Conservation (phyloP, 805 yeast genomes). For the Naumovozyma baii region DNA sequence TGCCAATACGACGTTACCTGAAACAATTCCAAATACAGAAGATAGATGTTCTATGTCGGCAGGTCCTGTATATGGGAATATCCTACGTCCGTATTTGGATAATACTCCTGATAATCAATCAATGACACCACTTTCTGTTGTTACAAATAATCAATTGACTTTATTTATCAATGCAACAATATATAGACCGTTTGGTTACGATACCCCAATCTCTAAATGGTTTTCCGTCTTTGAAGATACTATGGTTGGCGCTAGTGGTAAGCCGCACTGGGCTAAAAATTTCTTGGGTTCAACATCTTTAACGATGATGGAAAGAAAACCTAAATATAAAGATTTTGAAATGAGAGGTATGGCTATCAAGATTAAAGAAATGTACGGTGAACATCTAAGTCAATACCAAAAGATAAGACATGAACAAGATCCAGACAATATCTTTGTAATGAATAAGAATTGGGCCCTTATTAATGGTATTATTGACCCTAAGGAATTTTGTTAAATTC, state of each 20-base stretch:
- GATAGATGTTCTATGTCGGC: slow-evolving; percentile 43
- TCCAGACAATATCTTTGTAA: slow-evolving; percentile 72
- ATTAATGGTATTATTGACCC: slow-evolving; percentile 60
- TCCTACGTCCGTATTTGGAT: slow-evolving; percentile 71
- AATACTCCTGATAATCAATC: slow-evolving; percentile 55
- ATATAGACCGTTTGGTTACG: slow-evolving; percentile 82
- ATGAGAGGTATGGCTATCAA: slow-evolving; percentile 72
- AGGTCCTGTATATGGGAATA: slow-evolving; percentile 83
- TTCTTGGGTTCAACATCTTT: slow-evolving; percentile 52
- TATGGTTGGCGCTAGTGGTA: slow-evolving; percentile 71
- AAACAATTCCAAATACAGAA: slow-evolving; percentile 38
- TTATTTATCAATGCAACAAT: slow-evolving; percentile 87
- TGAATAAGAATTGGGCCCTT: slow-evolving; percentile 69
- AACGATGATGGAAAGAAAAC: slow-evolving; percentile 26
- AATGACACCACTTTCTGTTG: slow-evolving; percentile 39
- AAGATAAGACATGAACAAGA: slow-evolving; percentile 57
- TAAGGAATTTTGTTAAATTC: not conserved
- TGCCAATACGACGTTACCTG: slow-evolving; percentile 61
- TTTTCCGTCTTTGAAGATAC: slow-evolving; percentile 73
- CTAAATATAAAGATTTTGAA: slow-evolving; percentile 45
- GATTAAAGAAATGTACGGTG: slow-evolving; percentile 73
- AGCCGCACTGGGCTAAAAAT: slow-evolving; percentile 98
- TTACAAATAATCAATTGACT: slow-evolving; percentile 66
- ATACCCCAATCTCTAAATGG: slow-evolving; percentile 73
- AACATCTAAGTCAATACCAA: slow-evolving; percentile 52